Evolutionary conservation across 306 rosid genomes (phyloP).

Genomic region (Hippophae tibetana): DNA sequence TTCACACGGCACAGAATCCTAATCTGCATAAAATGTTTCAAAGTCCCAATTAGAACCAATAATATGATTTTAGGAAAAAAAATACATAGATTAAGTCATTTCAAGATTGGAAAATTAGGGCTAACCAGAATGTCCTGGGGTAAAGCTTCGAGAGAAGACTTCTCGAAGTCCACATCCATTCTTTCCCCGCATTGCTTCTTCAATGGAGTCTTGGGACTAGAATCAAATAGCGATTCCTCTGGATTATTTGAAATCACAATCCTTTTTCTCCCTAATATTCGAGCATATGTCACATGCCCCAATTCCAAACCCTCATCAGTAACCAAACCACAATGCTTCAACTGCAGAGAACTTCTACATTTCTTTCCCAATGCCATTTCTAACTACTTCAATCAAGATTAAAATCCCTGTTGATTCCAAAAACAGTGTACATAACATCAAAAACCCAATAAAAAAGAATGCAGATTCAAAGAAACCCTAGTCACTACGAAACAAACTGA

Average conservation of each 20-base stretch:
- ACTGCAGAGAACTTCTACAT: constrained; percentile 15
- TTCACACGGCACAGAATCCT: constrained; percentile 53
- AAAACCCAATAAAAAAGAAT: not conserved
- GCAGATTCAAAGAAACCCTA: not conserved
- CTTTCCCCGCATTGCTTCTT: constrained; percentile 39
- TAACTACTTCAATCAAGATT: not conserved
- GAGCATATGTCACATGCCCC: constrained; percentile 35
- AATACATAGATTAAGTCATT: not conserved
- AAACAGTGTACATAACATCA: not conserved
- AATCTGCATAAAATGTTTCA: constrained; percentile 26
- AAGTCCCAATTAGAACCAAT: not conserved
- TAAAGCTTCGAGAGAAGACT: constrained; percentile 45
- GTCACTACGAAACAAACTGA: not conserved
- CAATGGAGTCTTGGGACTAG: constrained; percentile 25
- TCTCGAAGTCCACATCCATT: constrained; percentile 7
- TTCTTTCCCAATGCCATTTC: constrained; percentile 44
- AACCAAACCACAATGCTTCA: constrained; percentile 13
- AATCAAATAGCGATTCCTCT: constrained; percentile 14
- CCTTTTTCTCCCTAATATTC: constrained; percentile 50
- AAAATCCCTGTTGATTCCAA: not conserved
- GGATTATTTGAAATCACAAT: constrained; percentile 26
- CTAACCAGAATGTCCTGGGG: constrained; percentile 72
- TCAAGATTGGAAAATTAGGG: not conserved
- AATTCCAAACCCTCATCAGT: constrained; percentile 24
- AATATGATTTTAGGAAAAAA: not conserved